These are phyloP conservation scores for Colletotrichum tropicicola DNA, from an alignment of 2,329 filamentous ascomycete species.

Conservation along the genomic window DNA sequence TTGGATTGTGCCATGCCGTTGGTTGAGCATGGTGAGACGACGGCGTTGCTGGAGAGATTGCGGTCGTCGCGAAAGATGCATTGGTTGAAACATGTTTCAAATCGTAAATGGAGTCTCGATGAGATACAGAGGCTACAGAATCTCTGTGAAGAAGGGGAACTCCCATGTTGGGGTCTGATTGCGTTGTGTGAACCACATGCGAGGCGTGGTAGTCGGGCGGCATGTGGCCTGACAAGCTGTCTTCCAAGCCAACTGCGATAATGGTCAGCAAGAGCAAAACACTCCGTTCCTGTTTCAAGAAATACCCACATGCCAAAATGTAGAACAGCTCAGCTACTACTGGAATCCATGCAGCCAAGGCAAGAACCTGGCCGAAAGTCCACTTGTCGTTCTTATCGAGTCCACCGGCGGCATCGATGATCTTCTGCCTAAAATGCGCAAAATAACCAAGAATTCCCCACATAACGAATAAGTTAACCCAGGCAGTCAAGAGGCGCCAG, in stretches of 20 bases:
- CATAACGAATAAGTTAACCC: slow-evolving; percentile 33
- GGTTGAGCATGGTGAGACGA: too few relatives aligned
- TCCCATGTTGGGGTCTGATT: slow-evolving; percentile 3
- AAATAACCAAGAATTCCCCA: slow-evolving; percentile 40
- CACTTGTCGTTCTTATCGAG: slow-evolving; percentile 36
- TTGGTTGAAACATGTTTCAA: not conserved
- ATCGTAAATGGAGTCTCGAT: not conserved
- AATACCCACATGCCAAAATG: slow-evolving; percentile 37
- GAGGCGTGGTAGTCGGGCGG: slow-evolving; percentile 23
- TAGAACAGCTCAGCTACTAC: slow-evolving; percentile 37
- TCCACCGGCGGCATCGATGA: slow-evolving; percentile 26
- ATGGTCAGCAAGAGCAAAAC: not conserved
- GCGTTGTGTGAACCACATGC: not conserved
- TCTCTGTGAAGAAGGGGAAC: slow-evolving; percentile 11
- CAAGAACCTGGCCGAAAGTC: slow-evolving; percentile 42
- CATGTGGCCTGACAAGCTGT: slow-evolving; percentile 26
- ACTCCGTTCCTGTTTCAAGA: too few relatives aligned
- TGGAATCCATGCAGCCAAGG: slow-evolving; percentile 40
- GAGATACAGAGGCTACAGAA: not conserved
- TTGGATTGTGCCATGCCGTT: not conserved
- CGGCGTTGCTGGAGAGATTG: not conserved
- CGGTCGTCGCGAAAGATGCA: not conserved
- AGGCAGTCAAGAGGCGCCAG: slow-evolving; percentile 24
- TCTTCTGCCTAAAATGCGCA: slow-evolving; percentile 33
- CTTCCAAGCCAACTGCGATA: slow-evolving; percentile 14